Base-by-base conservation (phyloP, 208 protist species). In the Crithidia expoeki region DNA sequence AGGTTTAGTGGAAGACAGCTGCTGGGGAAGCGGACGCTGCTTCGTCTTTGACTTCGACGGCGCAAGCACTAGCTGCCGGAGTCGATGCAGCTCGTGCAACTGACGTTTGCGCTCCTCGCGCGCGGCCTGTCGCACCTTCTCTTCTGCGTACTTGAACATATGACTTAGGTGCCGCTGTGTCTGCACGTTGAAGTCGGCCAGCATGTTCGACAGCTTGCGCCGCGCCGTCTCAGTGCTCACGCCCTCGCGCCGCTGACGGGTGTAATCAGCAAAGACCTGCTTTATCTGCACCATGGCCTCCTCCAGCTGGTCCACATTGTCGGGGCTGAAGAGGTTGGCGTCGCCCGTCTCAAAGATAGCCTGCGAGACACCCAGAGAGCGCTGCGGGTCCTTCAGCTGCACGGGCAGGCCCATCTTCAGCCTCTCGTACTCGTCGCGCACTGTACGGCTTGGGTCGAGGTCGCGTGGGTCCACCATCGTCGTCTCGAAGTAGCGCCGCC, bases 241-340 rank as follows among this genome's bases (percentile, higher is more conserved):
- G 72, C 90, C 90, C 60, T 89, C 83, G 11, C 84, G 71, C n/a
- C 79, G 72, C 71, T 95, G 90, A 19, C 64, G 77, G 9, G 93
- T 74, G 72, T 95, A 95, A 66, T 95, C 90, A n/a, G 84, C 79
- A 65, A 94, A 95, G 27, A 94, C 77, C 75, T 95, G 90, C 69
- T 95, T 95, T 19, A 94, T 68, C 36, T 93, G 73, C 50, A 74
- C 83, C 90, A 94, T 93, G 49, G 87, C 81, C 63, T 95, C 85
- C 59, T 94, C 88, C 30, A 95, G 72, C 34, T 75, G 62, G 40
- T 93, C 70, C 25, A 82, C 84, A 23, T 93, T 88, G 23, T 75
- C 77, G 4, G 88, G 88, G 68, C 94, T 79, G 56, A 95, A 95
- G 21, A 92, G 69, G 21, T 68, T 79, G 21, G 85, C 86, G 32